These are phyloP conservation scores for Trichocladium uniseriatum DNA, from an alignment of 495 filamentous ascomycete species.

Conservation along the genomic window DNA sequence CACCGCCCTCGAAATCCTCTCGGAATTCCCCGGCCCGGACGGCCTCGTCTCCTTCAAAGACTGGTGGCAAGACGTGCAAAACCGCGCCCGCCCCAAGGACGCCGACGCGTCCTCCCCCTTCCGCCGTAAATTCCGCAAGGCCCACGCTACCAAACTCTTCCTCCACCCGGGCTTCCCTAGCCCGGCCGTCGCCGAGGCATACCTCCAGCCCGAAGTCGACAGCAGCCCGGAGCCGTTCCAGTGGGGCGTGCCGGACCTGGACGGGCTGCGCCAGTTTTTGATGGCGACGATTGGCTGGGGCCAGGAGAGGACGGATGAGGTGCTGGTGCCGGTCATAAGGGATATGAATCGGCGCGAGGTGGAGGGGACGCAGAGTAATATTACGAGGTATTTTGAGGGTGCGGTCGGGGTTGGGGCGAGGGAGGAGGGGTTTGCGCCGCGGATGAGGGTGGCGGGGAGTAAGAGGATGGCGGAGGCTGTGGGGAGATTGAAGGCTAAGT, in stretches of 20 bases:
- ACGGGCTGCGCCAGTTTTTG: conserved; percentile 72
- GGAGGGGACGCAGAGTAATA: conserved; percentile 92
- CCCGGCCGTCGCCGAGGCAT: conserved; percentile 60
- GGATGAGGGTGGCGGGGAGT: conserved; percentile 55
- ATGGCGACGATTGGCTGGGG: conserved; percentile 93
- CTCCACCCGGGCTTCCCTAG: conserved; percentile 71
- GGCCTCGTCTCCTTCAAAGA: conserved; percentile 60
- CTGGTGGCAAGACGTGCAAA: conserved; percentile 80
- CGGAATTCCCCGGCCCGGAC: conserved; percentile 62
- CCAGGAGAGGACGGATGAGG: conserved; percentile 83
- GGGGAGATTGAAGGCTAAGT: conserved; percentile 44
- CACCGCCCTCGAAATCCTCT: conserved; percentile 82
- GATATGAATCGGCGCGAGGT: conserved; percentile 83
- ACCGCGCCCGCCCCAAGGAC: conserved; percentile 38
- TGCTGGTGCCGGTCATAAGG: conserved; percentile 83
- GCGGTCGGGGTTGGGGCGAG: conserved; percentile 29
- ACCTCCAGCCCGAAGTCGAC: conserved; percentile 80
- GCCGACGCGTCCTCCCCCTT: conserved; percentile 51
- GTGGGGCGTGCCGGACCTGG: conserved; percentile 92
- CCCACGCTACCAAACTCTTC: conserved; percentile 71
- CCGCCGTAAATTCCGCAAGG: conserved; percentile 70
- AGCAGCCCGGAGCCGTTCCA: conserved; percentile 65
- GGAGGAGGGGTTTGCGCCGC: conserved; percentile 67
- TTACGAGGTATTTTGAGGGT: conserved; percentile 73
- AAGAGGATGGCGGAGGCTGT: conserved; percentile 81